Percentiles rank a stretch among this genome's conserved stretches.
Evolutionary conservation across 257 asterid species (phyloP).

Genomic region (Solanum pennellii): DNA sequence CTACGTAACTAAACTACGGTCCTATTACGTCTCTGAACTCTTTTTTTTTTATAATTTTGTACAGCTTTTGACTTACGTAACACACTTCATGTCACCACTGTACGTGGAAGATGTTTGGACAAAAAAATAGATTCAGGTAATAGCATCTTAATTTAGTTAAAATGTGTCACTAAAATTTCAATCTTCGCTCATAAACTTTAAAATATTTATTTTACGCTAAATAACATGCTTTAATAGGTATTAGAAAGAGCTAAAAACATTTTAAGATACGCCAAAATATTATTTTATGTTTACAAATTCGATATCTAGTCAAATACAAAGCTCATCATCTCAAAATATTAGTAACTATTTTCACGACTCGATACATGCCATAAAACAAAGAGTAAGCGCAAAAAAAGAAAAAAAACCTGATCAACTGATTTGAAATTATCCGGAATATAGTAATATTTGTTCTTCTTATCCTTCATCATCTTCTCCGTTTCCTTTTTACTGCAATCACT

Average conservation of each 20-base stretch:
- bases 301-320: neutral
- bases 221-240: neutral
- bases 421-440: constrained; percentile 55
- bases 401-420: constrained; percentile 59
- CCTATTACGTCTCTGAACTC: fast-evolving
- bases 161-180: too few relatives aligned
- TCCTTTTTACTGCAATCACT: constrained; percentile 4
- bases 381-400: too few relatives aligned
- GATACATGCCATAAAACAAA: neutral
- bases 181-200: neutral
- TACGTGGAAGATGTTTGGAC: too few relatives aligned
- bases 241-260: neutral
- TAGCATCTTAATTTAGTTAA: too few relatives aligned
- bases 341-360: neutral
- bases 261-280: neutral
- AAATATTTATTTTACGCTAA: neutral
- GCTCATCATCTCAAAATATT: neutral
- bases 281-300: neutral
- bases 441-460: constrained; percentile 36
- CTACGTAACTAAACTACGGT: too few relatives aligned
- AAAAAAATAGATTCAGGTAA: too few relatives aligned
- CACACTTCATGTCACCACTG: too few relatives aligned
- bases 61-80: too few relatives aligned
- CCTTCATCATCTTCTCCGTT: neutral
- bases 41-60: too few relatives aligned